phyloP scores from a whole-genome alignment of 768 basidiomycete species.

The Lepiota venenata region DNA sequence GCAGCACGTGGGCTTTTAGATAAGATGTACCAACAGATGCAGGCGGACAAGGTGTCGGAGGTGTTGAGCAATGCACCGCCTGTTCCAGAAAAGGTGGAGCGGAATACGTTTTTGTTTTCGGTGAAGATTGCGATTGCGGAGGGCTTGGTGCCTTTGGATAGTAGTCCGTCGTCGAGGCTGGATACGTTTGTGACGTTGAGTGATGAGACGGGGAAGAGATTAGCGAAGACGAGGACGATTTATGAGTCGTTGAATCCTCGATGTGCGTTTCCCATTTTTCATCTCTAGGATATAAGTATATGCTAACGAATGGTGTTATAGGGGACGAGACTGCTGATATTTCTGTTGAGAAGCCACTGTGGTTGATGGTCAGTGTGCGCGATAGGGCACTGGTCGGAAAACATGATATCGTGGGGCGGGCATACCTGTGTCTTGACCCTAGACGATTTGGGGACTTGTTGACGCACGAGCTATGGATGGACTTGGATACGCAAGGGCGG shows the following conservation, averaged over 20 bases:
- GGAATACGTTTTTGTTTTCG: slow-evolving; percentile 79
- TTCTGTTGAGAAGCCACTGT: slow-evolving; percentile 88
- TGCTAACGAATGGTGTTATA: slow-evolving; percentile 25
- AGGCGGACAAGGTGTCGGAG: slow-evolving; percentile 82
- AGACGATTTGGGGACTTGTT: slow-evolving; percentile 84
- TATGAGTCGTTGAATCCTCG: slow-evolving; percentile 89
- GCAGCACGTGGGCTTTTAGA: slow-evolving; percentile 88
- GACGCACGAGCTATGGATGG: slow-evolving; percentile 89
- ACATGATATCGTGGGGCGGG: slow-evolving; percentile 88
- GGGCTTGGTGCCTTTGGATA: slow-evolving; percentile 74
- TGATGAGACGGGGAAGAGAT: slow-evolving; percentile 83
- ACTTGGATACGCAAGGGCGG: slow-evolving; percentile 82
- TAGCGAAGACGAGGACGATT: slow-evolving; percentile 94
- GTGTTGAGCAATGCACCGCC: slow-evolving; percentile 60
- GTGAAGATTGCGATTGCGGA: slow-evolving; percentile 94
- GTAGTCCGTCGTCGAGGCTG: slow-evolving; percentile 71
- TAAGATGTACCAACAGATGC: slow-evolving; percentile 89
- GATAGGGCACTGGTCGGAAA: slow-evolving; percentile 90
- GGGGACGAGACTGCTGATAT: slow-evolving; percentile 98
- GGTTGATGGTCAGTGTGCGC: slow-evolving; percentile 95
- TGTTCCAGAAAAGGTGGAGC: slow-evolving; percentile 66
- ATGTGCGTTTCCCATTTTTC: slow-evolving; percentile 52
- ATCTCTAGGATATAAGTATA: background rate
- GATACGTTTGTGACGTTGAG: slow-evolving; percentile 95
- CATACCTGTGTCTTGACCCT: slow-evolving; percentile 91